Percentiles rank a stretch among this genome's conserved stretches.
Evolutionary conservation across 2,329 filamentous ascomycete species (phyloP).

Genomic region (Dactylellina leptospora): DNA sequence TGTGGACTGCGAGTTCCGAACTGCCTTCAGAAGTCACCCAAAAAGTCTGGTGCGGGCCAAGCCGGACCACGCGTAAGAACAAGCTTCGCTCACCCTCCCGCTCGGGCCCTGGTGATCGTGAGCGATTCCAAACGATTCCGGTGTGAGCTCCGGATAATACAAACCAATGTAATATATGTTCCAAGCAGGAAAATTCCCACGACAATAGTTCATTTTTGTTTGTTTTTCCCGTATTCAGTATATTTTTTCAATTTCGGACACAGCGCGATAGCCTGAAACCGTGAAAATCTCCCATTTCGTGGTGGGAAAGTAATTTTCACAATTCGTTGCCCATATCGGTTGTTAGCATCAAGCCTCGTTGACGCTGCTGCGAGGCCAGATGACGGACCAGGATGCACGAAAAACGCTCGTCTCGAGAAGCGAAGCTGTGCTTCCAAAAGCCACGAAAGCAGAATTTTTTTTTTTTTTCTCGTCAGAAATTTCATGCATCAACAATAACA

Average conservation of each 20-base stretch:
- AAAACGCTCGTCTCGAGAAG: no score
- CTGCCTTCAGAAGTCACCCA: not conserved
- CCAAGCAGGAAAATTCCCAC: not conserved
- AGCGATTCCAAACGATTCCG: not conserved
- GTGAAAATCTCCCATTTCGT: not conserved
- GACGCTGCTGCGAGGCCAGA: no score
- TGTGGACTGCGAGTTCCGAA: conserved; percentile 21
- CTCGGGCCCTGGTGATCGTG: conserved; percentile 5
- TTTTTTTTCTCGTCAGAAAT: no score
- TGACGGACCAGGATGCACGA: no score
- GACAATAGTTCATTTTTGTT: not conserved
- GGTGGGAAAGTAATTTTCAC: not conserved
- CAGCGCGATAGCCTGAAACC: conserved; percentile 13
- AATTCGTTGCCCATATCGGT: conserved; percentile 4
- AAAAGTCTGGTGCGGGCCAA: conserved; percentile 8
- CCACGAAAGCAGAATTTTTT: no score
- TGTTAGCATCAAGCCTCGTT: no score
- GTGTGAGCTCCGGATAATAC: not conserved
- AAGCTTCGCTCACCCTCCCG: conserved; percentile 21
- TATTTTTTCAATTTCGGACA: conserved; percentile 8
- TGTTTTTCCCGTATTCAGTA: not conserved
- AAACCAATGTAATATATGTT: not conserved
- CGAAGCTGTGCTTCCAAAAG: no score
- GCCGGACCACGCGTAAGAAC: conserved; percentile 14
- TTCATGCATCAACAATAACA: no score